Base-by-base conservation (phyloP, 225 moss, liverwort and hornwort genomes). In the Rhytidiadelphus loreus region DNA sequence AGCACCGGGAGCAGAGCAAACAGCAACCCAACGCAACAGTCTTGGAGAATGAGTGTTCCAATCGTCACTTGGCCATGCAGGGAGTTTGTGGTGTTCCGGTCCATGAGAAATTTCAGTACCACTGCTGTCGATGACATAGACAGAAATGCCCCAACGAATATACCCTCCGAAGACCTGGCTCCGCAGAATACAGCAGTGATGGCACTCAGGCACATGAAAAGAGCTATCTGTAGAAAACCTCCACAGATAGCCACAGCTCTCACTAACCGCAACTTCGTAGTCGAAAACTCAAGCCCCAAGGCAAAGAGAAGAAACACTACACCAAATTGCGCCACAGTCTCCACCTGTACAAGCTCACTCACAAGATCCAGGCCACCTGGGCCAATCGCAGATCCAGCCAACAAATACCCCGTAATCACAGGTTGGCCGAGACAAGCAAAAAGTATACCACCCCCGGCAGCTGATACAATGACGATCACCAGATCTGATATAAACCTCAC, bases 81-180 rank as follows among this genome's bases (percentile, higher is more conserved):
- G 35, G 97, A 91, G 91, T 92, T 96, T 21, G 96, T 91, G 66
- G 91, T 95, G 69, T 90, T 96, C 82, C 97, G 95, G 88, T 99
- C 99, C 91, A 97, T 97, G 85, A 99, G 91, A 85, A 99, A 99
- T 87, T 99, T 99, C 86, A 99, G 90, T 33, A 99, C 99, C 92
- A 99, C 99, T 56, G 99, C 99, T 77, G 99, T 99, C 62, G 99
- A 99, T 52, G 99, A 99, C 99, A 99, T 99, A 59, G 99, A 99
- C 85, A 99, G 70, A 93, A 99, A 99, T 14, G 99, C 99, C 84
- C 99, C 99, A 48, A 99, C 96, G 83, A 99, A 99, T 44, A 99
- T 95, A 41, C 99, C 99, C 91, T 99, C 99, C 18, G 97, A 97
- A 64, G 93, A 83, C 88, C 92, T 96, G 43, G 96, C 99, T 88